Evolutionary conservation across 2,329 filamentous ascomycete genomes (phyloP).

Genomic region (Fusarium beomiforme): DNA sequence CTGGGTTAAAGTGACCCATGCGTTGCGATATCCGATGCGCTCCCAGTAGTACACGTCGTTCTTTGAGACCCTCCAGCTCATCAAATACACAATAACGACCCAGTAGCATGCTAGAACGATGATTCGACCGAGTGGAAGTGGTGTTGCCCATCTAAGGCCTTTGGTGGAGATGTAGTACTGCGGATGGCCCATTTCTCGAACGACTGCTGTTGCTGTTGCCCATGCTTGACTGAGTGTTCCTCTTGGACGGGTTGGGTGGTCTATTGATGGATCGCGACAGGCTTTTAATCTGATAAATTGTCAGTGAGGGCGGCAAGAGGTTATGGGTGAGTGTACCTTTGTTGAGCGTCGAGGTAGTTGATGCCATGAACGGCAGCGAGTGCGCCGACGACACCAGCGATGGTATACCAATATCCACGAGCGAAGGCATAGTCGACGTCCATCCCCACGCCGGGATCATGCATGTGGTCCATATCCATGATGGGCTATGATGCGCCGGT

Average conservation of each 20-base stretch:
- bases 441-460: constrained; percentile 49
- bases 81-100: constrained; percentile 67
- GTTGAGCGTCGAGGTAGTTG: constrained; percentile 54
- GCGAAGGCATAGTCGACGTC: constrained; percentile 62
- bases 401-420: constrained; percentile 67
- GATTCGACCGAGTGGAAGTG: constrained; percentile 66
- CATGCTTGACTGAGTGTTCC: constrained; percentile 59
- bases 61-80: constrained; percentile 59
- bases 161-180: constrained; percentile 60
- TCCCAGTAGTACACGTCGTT: constrained; percentile 69
- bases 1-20: constrained; percentile 73
- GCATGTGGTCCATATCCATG: constrained; percentile 48
- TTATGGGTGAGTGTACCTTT: constrained; percentile 48
- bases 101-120: constrained; percentile 66
- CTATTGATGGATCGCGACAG: constrained; percentile 54
- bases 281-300: constrained; percentile 55
- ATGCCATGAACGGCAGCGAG: constrained; percentile 54
- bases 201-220: constrained; percentile 67
- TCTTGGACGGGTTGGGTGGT: constrained; percentile 63
- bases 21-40: constrained; percentile 73
- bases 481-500: constrained; percentile 16
- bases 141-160: constrained; percentile 65
- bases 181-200: constrained; percentile 66
- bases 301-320: accelerated
- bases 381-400: constrained; percentile 59